These are phyloP conservation scores for Schrenkiella parvula DNA, from an alignment of 345 rosid genomes.

Conservation along the genomic window DNA sequence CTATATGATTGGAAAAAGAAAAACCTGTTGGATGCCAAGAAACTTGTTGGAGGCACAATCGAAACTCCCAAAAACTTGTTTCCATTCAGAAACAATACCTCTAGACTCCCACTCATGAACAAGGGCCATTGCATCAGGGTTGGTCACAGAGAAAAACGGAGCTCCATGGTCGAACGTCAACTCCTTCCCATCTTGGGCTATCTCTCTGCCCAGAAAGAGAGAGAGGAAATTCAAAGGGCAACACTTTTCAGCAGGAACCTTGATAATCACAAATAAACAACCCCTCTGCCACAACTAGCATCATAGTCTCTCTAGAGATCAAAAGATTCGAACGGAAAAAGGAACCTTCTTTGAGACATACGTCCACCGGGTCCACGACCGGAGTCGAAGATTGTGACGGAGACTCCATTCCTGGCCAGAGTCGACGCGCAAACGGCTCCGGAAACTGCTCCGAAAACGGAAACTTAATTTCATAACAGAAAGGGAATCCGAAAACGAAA, in stretches of 20 bases:
- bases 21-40: constrained; percentile 49
- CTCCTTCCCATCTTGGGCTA: constrained; percentile 59
- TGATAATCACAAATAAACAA: neutral
- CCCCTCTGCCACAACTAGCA: neutral
- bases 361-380: constrained; percentile 90
- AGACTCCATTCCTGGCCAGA: constrained; percentile 58
- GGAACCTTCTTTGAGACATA: constrained; percentile 82
- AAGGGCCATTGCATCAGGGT: constrained; percentile 48
- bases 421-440: constrained; percentile 89
- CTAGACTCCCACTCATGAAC: constrained; percentile 67
- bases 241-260: neutral
- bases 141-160: constrained; percentile 55
- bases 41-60: constrained; percentile 55
- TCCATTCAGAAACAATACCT: constrained; percentile 75
- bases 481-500: neutral
- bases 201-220: constrained; percentile 44
- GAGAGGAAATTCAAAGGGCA: neutral
- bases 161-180: constrained; percentile 83
- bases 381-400: constrained; percentile 76
- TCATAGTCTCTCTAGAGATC: neutral
- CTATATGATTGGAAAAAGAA: too few species aligned
- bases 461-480: neutral
- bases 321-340: neutral
- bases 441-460: constrained; percentile 44
- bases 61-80: constrained; percentile 51